These are phyloP conservation scores for Benincasa hispida DNA, from an alignment of 306 rosid species.

Conservation along the genomic window DNA sequence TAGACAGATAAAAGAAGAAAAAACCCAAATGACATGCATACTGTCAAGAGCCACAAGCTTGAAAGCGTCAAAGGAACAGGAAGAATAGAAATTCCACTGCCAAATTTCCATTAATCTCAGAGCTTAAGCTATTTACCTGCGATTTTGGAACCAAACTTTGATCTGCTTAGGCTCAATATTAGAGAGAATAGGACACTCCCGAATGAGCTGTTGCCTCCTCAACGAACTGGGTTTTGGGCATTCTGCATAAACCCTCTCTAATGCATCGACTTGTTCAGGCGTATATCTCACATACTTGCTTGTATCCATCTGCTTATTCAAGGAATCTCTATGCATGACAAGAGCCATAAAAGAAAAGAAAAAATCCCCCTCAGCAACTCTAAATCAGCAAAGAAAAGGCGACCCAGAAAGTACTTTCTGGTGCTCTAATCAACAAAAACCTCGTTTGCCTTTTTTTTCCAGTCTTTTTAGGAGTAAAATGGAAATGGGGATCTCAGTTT, in stretches of 20 bases:
- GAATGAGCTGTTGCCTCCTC: conserved; percentile 83
- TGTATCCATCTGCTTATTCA: conserved; percentile 53
- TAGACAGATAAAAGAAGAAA: background rate
- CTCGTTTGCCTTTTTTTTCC: background rate
- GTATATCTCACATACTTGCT: conserved; percentile 91
- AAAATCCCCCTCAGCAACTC: background rate
- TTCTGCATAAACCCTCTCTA: conserved; percentile 84
- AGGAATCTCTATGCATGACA: conserved; percentile 48
- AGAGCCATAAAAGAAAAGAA: conserved; percentile 38
- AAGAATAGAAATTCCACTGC: too few species aligned
- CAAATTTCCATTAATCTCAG: background rate
- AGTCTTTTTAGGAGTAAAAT: background rate
- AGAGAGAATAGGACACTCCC: conserved; percentile 85
- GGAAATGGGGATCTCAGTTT: background rate
- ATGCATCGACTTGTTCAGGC: conserved; percentile 90
- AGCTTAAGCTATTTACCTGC: conserved; percentile 38
- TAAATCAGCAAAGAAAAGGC: background rate
- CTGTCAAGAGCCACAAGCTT: background rate
- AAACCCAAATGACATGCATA: background rate
- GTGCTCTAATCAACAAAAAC: background rate
- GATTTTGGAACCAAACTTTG: conserved; percentile 97
- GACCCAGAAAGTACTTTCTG: background rate
- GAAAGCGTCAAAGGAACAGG: background rate
- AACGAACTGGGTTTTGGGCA: conserved; percentile 91
- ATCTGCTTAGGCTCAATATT: conserved; percentile 95